Conservation (phyloP, 2,329 filamentous ascomycete genomes). For the Xylariaceae sp. region DNA sequence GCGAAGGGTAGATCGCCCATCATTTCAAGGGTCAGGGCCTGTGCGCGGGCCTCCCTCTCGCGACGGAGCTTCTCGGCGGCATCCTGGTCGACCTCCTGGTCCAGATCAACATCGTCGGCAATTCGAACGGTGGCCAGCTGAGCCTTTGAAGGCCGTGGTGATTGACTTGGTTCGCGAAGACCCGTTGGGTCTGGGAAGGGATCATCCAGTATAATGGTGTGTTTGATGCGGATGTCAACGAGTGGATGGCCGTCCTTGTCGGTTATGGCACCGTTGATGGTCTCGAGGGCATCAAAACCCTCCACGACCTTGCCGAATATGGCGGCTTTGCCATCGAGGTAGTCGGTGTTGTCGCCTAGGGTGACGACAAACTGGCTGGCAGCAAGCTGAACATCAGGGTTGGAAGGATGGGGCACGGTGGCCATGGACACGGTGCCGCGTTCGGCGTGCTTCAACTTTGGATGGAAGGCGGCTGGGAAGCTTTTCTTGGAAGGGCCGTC, state of each 20-base stretch:
- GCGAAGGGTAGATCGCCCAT: constrained; percentile 96
- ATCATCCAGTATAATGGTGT: constrained; percentile 88
- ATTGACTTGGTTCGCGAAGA: constrained; percentile 70
- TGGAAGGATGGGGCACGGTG: constrained; percentile 70
- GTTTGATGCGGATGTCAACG: constrained; percentile 90
- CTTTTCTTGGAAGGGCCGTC: constrained; percentile 67
- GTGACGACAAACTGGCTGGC: constrained; percentile 94
- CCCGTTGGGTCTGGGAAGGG: constrained; percentile 80
- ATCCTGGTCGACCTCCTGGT: constrained; percentile 69
- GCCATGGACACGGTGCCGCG: constrained; percentile 96
- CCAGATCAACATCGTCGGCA: constrained; percentile 77
- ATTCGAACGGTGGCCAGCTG: constrained; percentile 91
- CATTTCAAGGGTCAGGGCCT: constrained; percentile 94
- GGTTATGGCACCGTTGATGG: constrained; percentile 85
- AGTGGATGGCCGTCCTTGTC: constrained; percentile 83
- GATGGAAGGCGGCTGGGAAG: constrained; percentile 79
- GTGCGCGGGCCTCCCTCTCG: constrained; percentile 86
- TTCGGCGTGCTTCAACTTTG: constrained; percentile 83
- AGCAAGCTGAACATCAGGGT: constrained; percentile 77
- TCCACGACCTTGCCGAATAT: constrained; percentile 95
- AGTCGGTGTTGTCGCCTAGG: constrained; percentile 82
- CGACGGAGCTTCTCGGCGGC: constrained; percentile 73
- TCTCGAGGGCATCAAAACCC: constrained; percentile 89
- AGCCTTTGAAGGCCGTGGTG: constrained; percentile 74
- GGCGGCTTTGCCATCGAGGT: constrained; percentile 86